phyloP scores from a whole-genome alignment of 805 yeast genomes.

The Sugiyamaella smithiae region DNA sequence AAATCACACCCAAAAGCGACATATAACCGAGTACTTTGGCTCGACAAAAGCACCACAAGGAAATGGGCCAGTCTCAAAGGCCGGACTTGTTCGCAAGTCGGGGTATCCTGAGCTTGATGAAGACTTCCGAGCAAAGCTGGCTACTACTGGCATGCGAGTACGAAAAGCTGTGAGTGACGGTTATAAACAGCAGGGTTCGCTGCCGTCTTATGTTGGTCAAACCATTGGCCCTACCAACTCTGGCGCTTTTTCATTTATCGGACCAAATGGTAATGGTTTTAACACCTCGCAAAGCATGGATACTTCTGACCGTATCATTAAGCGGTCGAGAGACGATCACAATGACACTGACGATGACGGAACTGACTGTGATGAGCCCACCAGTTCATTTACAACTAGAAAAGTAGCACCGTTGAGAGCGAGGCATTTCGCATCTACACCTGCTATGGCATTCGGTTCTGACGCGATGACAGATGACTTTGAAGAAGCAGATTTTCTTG shows the following conservation, averaged over 20 bases:
- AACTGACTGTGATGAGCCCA: neutral
- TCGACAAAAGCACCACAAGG: neutral
- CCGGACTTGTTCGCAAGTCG: slow-evolving; percentile 8
- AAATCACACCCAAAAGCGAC: slow-evolving; percentile 5
- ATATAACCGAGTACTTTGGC: slow-evolving; percentile 16
- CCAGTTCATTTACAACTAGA: neutral
- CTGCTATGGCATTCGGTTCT: neutral
- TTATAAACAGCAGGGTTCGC: slow-evolving; percentile 24
- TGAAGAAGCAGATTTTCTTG: slow-evolving; percentile 31
- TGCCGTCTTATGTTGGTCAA: slow-evolving; percentile 30
- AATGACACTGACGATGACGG: slow-evolving; percentile 9
- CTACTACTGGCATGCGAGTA: slow-evolving; percentile 28
- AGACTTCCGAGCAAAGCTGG: slow-evolving; percentile 26
- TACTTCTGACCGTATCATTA: neutral
- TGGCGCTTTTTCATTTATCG: slow-evolving; percentile 11
- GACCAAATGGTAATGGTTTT: slow-evolving; percentile 8
- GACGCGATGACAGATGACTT: slow-evolving; percentile 24
- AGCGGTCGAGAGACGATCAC: slow-evolving; percentile 6
- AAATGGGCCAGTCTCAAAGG: neutral
- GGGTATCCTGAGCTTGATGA: slow-evolving; percentile 21
- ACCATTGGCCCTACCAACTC: slow-evolving; percentile 26
- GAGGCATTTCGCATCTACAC: neutral
- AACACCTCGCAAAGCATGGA: neutral
- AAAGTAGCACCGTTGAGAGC: neutral
- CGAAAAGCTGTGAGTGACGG: slow-evolving; percentile 35